Conservation (phyloP, 163 green algal genomes). For the Smithsoniella earleae region DNA sequence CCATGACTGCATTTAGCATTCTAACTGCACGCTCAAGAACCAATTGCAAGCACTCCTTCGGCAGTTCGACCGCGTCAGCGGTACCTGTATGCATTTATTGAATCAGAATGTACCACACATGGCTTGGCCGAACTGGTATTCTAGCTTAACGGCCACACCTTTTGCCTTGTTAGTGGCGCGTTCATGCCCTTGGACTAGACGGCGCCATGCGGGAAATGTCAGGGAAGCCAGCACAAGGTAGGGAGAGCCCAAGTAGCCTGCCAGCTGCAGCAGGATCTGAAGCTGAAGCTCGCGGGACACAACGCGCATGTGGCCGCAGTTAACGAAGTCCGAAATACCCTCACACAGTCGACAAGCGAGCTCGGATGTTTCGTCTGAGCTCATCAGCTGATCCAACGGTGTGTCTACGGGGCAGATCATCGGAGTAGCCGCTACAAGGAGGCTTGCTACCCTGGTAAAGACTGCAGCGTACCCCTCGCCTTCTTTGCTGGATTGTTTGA, state of each 20-base stretch:
- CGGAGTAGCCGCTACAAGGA: constrained; percentile 18
- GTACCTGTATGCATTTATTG: background rate
- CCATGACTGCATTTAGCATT: constrained; percentile 1
- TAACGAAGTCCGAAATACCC: background rate
- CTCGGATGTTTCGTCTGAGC: background rate
- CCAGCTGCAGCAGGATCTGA: constrained; percentile 14
- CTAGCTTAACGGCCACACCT: background rate
- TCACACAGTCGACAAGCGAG: constrained; percentile 4
- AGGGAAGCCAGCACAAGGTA: background rate
- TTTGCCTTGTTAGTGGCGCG: background rate
- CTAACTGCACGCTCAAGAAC: background rate
- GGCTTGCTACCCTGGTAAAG: background rate
- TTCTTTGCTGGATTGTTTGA: constrained; percentile 26
- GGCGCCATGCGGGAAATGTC: constrained; percentile 22
- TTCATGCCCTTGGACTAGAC: constrained; percentile 23
- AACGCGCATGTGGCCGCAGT: background rate
- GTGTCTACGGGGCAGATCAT: background rate
- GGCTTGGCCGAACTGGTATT: no score
- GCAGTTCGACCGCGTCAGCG: background rate
- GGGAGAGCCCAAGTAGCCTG: background rate
- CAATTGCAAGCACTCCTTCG: constrained; percentile 9
- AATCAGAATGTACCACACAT: background rate
- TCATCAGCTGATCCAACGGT: constrained; percentile 15
- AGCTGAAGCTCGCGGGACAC: constrained; percentile 16
- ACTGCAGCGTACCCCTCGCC: background rate